These are phyloP conservation scores for Kluyveromyces starmeri DNA, from an alignment of 805 yeast genomes.

Conservation along the genomic window DNA sequence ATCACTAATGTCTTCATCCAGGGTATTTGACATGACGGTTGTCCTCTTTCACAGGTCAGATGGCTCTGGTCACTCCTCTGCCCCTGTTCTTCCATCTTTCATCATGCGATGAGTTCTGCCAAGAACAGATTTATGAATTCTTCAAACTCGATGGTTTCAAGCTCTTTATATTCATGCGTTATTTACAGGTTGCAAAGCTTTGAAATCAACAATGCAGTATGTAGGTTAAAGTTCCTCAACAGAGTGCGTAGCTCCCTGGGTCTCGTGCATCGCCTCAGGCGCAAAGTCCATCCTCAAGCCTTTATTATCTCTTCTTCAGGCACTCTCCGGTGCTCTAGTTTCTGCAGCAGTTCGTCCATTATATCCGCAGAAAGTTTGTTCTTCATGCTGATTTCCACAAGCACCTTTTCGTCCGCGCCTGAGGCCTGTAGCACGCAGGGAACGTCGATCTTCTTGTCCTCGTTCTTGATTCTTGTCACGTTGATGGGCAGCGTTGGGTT, in stretches of 20 bases:
- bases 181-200: too few species aligned
- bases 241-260: too few species aligned
- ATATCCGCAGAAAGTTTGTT: slow-evolving; percentile 43
- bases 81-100: too few species aligned
- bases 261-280: too few species aligned
- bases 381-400: slow-evolving; percentile 44
- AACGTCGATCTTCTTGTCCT: slow-evolving; percentile 17
- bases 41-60: too few species aligned
- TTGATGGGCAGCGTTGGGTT: slow-evolving; percentile 62
- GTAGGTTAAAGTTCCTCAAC: too few species aligned
- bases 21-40: slow-evolving; percentile 27
- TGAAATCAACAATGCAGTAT: too few species aligned
- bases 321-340: slow-evolving; percentile 44
- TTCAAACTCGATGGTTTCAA: too few species aligned
- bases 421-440: slow-evolving; percentile 23
- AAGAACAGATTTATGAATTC: too few species aligned
- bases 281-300: slow-evolving; percentile 6
- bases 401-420: slow-evolving; percentile 13
- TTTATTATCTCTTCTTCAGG: slow-evolving; percentile 35
- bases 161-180: too few species aligned
- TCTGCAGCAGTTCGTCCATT: slow-evolving; percentile 43
- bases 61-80: too few species aligned
- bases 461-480: slow-evolving; percentile 44
- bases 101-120: too few species aligned
- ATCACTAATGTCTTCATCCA: slow-evolving; percentile 16